Evolutionary conservation across 2,329 filamentous ascomycete genomes (phyloP).

Genomic region (Albophoma yamanashiensis): DNA sequence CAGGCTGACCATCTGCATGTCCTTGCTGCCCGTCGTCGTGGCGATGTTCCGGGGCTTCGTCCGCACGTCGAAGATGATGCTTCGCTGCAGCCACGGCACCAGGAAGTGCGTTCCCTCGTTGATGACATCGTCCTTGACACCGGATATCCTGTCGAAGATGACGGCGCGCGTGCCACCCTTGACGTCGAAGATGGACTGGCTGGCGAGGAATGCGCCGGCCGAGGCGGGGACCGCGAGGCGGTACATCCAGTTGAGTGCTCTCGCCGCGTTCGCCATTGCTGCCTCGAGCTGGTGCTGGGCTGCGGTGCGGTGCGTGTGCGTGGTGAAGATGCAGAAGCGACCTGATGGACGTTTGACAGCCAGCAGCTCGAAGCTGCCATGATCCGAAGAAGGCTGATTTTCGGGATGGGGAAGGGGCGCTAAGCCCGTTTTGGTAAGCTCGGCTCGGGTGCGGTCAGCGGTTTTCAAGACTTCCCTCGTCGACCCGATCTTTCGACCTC

Average conservation of each 20-base stretch:
- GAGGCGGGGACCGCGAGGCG: slow-evolving; percentile 63
- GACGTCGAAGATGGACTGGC: slow-evolving; percentile 90
- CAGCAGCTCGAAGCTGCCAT: not conserved
- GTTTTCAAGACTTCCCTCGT: slow-evolving; percentile 14
- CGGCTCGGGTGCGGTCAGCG: slow-evolving; percentile 15
- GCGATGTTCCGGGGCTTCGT: slow-evolving; percentile 96
- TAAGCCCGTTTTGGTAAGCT: slow-evolving; percentile 24
- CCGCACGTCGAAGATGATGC: slow-evolving; percentile 91
- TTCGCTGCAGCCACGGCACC: slow-evolving; percentile 88
- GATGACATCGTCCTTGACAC: slow-evolving; percentile 85
- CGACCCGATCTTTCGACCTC: slow-evolving; percentile 14
- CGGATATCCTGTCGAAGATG: slow-evolving; percentile 89
- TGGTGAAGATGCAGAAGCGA: not conserved
- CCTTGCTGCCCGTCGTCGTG: slow-evolving; percentile 96
- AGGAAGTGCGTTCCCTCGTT: slow-evolving; percentile 98
- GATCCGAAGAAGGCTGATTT: slow-evolving; percentile 8
- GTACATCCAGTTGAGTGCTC: slow-evolving; percentile 51
- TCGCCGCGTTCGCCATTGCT: slow-evolving; percentile 41
- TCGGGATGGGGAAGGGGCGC: slow-evolving; percentile 11
- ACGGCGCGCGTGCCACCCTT: slow-evolving; percentile 89
- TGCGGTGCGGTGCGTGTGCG: not conserved
- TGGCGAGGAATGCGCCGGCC: slow-evolving; percentile 54
- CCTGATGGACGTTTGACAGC: not conserved
- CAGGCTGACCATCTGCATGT: slow-evolving; percentile 99
- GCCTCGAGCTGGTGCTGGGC: not conserved